Evolutionary conservation across 768 basidiomycete species (phyloP).

Genomic region (Kwoniella europaea): DNA sequence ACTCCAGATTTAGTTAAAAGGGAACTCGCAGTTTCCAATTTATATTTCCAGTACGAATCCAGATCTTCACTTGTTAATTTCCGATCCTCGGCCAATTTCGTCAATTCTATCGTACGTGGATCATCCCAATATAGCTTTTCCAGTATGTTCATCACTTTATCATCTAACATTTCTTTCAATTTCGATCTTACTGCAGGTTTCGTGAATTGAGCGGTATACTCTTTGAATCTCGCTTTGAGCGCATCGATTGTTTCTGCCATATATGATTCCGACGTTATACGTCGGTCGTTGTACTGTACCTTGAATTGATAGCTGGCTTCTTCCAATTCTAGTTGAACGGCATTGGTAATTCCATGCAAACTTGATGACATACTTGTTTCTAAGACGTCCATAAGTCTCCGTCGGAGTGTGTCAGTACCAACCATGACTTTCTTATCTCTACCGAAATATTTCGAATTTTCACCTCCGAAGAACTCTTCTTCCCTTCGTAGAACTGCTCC

Average conservation of each 20-base stretch:
- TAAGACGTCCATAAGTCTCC: constrained; percentile 92
- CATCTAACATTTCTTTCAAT: constrained; percentile 90
- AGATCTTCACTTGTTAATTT: constrained; percentile 72
- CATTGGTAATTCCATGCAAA: constrained; percentile 93
- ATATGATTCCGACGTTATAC: constrained; percentile 93
- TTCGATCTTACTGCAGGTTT: constrained; percentile 85
- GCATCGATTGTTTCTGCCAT: constrained; percentile 95
- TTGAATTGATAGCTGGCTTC: constrained; percentile 99
- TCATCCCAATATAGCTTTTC: constrained; percentile 98
- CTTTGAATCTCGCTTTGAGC: constrained; percentile 84
- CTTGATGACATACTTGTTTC: constrained; percentile 98
- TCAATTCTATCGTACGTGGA: constrained; percentile 77
- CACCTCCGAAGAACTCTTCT: constrained; percentile 59
- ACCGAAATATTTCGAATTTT: constrained; percentile 29
- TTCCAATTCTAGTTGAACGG: constrained; percentile 94
- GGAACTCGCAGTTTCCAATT: constrained; percentile 90
- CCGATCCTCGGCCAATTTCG: constrained; percentile 70
- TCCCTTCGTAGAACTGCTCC: constrained; percentile 64
- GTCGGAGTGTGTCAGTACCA: constrained; percentile 86
- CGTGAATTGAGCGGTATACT: constrained; percentile 80
- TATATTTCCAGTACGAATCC: constrained; percentile 93
- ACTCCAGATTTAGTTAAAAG: constrained; percentile 94
- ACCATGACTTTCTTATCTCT: constrained; percentile 68
- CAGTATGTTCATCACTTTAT: constrained; percentile 94
- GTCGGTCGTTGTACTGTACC: constrained; percentile 83